phyloP scores from a whole-genome alignment of 441 rosid genomes.

The Erodium trifolium region DNA sequence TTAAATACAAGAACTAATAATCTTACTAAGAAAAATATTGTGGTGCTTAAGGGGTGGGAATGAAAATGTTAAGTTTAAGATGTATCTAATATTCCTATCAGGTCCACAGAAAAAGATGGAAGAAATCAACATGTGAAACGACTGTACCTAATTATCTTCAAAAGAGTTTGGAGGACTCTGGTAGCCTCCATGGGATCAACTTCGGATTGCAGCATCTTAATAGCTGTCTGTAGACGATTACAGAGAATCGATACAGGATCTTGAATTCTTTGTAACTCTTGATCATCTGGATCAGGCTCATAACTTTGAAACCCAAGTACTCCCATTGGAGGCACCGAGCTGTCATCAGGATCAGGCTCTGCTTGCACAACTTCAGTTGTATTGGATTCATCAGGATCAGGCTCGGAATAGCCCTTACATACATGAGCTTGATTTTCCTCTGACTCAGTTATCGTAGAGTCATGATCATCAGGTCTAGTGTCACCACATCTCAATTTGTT shows the following conservation, averaged over 20 bases:
- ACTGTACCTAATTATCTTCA: slow-evolving; percentile 62
- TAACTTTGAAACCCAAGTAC: slow-evolving; percentile 35
- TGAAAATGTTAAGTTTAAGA: background rate
- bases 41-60: background rate
- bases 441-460: slow-evolving; percentile 17
- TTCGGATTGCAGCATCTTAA: slow-evolving; percentile 47
- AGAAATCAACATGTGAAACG: slow-evolving; percentile 6
- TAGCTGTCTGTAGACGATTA: slow-evolving; percentile 59
- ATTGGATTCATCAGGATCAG: slow-evolving; percentile 29
- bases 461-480: slow-evolving; percentile 21
- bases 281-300: slow-evolving; percentile 75
- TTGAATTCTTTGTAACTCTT: slow-evolving; percentile 69
- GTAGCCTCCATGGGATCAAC: slow-evolving; percentile 37
- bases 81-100: background rate
- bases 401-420: slow-evolving; percentile 20
- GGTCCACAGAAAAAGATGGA: background rate
- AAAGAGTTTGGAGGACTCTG: slow-evolving; percentile 49
- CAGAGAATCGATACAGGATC: slow-evolving; percentile 60
- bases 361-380: slow-evolving; percentile 17
- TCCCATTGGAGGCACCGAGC: slow-evolving; percentile 21
- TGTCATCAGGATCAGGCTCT: slow-evolving; percentile 38
- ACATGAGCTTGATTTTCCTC: slow-evolving; percentile 20
- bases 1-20: background rate
- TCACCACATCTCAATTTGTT: slow-evolving; percentile 17
- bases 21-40: background rate